Evolutionary conservation across 805 yeast species (phyloP), one percentile per base, ranked within the genome.

Genomic region (Sugiyamaella americana): DNA sequence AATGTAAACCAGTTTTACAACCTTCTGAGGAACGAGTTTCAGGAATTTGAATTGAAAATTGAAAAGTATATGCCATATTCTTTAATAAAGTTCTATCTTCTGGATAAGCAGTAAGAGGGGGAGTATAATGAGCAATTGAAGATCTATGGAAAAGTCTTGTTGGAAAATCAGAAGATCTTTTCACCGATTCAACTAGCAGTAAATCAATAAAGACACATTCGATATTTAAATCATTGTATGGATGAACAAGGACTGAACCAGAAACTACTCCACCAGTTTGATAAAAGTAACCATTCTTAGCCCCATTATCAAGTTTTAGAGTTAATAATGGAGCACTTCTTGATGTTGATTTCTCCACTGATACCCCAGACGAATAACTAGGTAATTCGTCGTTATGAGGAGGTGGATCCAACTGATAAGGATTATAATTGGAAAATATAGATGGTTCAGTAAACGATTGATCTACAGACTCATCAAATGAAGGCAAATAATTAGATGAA

Each of bases 21-120:
- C 22, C 22, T 8, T 32, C 42, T 13, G 29, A 37, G 4, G 47
- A 35, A 10, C 23, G 39, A 11, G 17, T 22, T 4, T 44, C 44
- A 17, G 51, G 51, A n/a, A 48, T 37, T 34, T 41, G 40, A 29
- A 48, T 5, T 16, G 51, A 16, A 42, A 48, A 48, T 18, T 34
- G 32, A 35, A 48, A 48, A 2, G 38, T 32, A 24, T 48, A 48
- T 5, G 30, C 3, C 20, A 32, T 16, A 35, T 47, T 45, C 40
- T 44, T 44, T 19, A 24, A 17, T 17, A 47, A 23, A 6, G 38
- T n/a, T 23, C 17, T 18, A 36, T 44, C 39, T 6, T 21, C 30
- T 4, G 51, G 45, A 24, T 30, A 37, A 13, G 40, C 40, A 2
- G 42, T 16, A 10, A 29, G 18, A 2, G 49, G 21, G 2, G 46